Base-by-base conservation (phyloP, 1,139 yeast species). In the Maudiozyma humilis region DNA sequence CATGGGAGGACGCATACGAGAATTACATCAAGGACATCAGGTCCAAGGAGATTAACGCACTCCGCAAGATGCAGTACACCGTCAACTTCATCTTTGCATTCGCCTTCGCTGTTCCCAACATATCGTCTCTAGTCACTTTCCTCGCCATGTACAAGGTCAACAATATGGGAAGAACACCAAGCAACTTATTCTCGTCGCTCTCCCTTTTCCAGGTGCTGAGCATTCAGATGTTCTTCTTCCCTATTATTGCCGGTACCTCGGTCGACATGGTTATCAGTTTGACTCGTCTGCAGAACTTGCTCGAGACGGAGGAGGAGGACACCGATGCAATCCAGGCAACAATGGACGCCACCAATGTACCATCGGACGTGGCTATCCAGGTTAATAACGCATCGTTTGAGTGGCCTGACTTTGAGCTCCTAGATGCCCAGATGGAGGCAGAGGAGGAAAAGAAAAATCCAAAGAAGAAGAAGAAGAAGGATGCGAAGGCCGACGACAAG, bases 71-170 rank as follows among this genome's bases (percentile, higher is more conserved):
- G 71, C 80, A 76, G 57, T 62, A 70, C 32, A 64, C 72, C 41
- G 71, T 85, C 56, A 82, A 80, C 55, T 69, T 80, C 33, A 63
- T 80, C 42, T 69, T 78, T 42, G 81, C 86, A 0, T 60, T 73
- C 48, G 75, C 82, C 6, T 65, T 77, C 56, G 70, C 81, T 2
- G 69, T 84, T 42, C 82, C 93, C 0, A 70, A 75, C 16, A 62
- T 84, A 49, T 77, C 89, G 0, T 82, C 93, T 2, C 71, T 83
- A 74, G 70, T 79, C 2, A 74, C 95, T 0, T 88, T 87, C 57
- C 73, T 87, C 51, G 80, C 79, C 0, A 66, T 84, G 52, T 81
- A 80, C 52, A 78, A 73, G 33, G 65, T 79, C 3, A 66, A 72
- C 38, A 64, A 69, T 19, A 57, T 56, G n/a, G 69, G 65, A 14